phyloP scores from a whole-genome alignment of 2,329 filamentous ascomycete species.

The Amauroascus verrucosus region DNA sequence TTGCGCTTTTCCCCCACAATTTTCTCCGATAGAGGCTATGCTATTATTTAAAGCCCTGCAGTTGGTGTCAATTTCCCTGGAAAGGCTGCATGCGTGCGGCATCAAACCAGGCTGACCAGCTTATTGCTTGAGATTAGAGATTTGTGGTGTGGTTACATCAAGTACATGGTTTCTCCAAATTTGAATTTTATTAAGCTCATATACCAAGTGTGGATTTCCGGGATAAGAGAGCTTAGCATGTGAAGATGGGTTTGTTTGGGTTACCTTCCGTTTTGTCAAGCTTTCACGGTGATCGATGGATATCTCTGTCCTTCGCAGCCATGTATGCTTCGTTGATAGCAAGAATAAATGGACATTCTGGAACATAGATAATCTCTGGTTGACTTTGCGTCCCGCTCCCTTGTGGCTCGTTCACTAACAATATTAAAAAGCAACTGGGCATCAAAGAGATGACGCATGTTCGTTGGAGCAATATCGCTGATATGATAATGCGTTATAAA shows the following conservation, averaged over 20 bases:
- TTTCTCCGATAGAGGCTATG: not conserved
- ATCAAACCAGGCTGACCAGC: not conserved
- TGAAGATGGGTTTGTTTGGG: not conserved
- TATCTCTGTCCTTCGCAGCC: not conserved
- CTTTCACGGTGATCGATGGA: not conserved
- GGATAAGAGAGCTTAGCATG: not conserved
- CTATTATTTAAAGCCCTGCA: not conserved
- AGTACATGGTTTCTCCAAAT: not conserved
- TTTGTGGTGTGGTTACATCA: not conserved
- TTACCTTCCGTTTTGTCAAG: not conserved
- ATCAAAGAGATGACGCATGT: too few relatives aligned
- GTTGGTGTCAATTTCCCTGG: not conserved
- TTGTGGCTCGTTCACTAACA: not conserved
- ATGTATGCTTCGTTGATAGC: not conserved
- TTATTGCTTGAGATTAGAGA: not conserved
- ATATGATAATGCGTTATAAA: too few relatives aligned
- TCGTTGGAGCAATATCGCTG: too few relatives aligned
- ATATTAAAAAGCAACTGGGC: too few relatives aligned
- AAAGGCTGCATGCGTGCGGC: not conserved
- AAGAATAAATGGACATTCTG: not conserved
- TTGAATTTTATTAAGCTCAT: not conserved
- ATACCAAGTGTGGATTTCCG: not conserved
- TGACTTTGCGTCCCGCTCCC: not conserved
- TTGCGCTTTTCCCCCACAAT: not conserved
- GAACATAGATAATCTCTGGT: not conserved